Base-by-base conservation (phyloP, 805 yeast genomes). In the Wickerhamiella cacticola region DNA sequence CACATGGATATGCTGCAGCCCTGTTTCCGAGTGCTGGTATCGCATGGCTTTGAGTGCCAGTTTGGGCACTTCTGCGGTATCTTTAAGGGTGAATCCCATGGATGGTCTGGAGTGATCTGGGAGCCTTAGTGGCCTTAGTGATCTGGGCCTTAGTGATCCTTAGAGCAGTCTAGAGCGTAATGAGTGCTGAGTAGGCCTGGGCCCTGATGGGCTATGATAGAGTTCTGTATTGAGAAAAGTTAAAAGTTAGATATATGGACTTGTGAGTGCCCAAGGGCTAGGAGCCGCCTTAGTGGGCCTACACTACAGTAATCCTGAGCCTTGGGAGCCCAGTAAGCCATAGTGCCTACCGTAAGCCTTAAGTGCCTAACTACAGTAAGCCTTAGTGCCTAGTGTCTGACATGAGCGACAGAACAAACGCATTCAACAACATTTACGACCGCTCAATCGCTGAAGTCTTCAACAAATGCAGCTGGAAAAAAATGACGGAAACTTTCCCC, bases 1-100 rank as follows among this genome's bases (percentile, higher is more conserved):
- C 46, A 92, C 75, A 60, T 92, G 98, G 24, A 92, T 61, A 64
- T 89, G 96, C 49, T 76, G 70, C 8, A 94, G 72, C 1, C 89
- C 92, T 0, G 95, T 79, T 34, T 67, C 70, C 19, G 59, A 57
- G 62, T 92, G 96, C 18, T 68, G 64, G 47, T 88, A 63, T 38
- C 76, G 80, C 2, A 85, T 81, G 2, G 96, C 96, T 2, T 80
- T 76, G 48, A 88, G 64, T 22, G 86, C 79, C 55, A 86, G 74
- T 61, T 86, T 94, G 2, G 95, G 95, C 6, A 92, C 76, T 8
- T 80, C 75, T 41, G 76, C 64, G 3, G 79, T 80, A 48, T 81
- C 68, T 46, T 72, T 68, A 35, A 92, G 73, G 46, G 71, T 71
- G 61, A 76, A 89, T 0, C 94, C 47, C 47, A 44, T 44, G 10